Conservation (phyloP, 2,329 filamentous ascomycete genomes). For the Fusarium nurragi region DNA sequence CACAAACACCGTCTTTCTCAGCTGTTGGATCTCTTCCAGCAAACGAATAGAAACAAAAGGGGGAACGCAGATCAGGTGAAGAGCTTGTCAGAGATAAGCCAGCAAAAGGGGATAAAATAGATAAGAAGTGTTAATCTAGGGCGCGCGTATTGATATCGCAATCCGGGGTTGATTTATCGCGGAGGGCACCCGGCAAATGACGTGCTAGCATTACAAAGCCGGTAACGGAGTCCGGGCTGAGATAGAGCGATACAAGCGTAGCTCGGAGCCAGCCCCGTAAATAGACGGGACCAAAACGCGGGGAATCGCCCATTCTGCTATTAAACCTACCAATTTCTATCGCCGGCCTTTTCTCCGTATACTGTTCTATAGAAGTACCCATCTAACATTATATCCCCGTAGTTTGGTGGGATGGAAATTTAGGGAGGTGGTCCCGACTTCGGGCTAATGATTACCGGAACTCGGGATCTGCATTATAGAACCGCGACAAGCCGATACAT, state of each 20-base stretch:
- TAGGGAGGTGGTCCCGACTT: constrained; percentile 3
- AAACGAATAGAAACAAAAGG: not conserved
- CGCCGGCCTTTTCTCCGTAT: constrained; percentile 19
- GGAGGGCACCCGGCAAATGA: constrained; percentile 41
- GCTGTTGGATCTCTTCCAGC: not conserved
- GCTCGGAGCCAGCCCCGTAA: constrained; percentile 20
- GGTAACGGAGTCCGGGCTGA: constrained; percentile 41
- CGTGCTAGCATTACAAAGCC: constrained; percentile 46
- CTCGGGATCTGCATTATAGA: constrained; percentile 21
- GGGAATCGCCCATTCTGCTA: not conserved
- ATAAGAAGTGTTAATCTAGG: constrained; percentile 11
- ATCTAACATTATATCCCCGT: constrained; percentile 11
- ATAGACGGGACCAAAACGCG: not conserved
- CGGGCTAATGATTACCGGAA: constrained; percentile 13
- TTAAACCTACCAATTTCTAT: not conserved
- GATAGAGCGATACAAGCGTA: constrained; percentile 23
- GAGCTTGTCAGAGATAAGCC: constrained; percentile 8
- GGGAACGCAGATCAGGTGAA: not conserved
- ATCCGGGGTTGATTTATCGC: constrained; percentile 40
- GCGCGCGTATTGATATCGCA: constrained; percentile 33
- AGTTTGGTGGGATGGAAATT: not conserved
- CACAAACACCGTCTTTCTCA: not conserved
- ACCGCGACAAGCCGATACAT: constrained; percentile 23
- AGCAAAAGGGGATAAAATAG: not conserved
- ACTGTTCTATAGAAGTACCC: constrained; percentile 12